These are phyloP conservation scores for Aciculoconidium aculeatum DNA, from an alignment of 805 yeast species.

Conservation along the genomic window DNA sequence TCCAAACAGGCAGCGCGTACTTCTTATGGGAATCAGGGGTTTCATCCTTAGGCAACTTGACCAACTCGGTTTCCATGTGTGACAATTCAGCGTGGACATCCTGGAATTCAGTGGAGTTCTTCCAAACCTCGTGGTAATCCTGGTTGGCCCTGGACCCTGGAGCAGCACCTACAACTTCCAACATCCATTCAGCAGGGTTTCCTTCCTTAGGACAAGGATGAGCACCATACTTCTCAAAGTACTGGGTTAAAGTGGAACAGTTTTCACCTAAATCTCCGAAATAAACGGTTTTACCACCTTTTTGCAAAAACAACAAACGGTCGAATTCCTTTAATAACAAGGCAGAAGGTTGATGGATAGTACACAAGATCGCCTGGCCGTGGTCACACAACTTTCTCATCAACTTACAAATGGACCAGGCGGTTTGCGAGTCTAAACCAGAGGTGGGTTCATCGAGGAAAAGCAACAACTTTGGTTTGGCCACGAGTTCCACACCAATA, in stretches of 20 bases:
- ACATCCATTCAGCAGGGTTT: slow-evolving; percentile 73
- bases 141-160: slow-evolving; percentile 71
- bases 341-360: slow-evolving; percentile 86
- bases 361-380: slow-evolving; percentile 41
- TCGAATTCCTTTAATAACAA: slow-evolving; percentile 73
- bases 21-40: slow-evolving; percentile 16
- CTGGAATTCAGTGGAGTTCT: slow-evolving; percentile 55
- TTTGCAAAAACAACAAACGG: slow-evolving; percentile 50
- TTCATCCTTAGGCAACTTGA: slow-evolving; percentile 17
- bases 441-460: slow-evolving; percentile 41
- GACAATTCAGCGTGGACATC: slow-evolving; percentile 57
- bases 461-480: slow-evolving; percentile 33
- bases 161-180: slow-evolving; percentile 78
- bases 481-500: slow-evolving; percentile 38
- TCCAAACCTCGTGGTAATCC: slow-evolving; percentile 76
- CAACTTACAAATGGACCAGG: slow-evolving; percentile 37
- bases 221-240: slow-evolving; percentile 36
- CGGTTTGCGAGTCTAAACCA: slow-evolving; percentile 40
- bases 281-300: slow-evolving; percentile 46
- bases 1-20: slow-evolving; percentile 24
- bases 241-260: slow-evolving; percentile 22
- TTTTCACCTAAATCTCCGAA: slow-evolving; percentile 33
- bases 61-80: slow-evolving; percentile 55
- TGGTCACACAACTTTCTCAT: slow-evolving; percentile 36
- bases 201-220: slow-evolving; percentile 32